Base-by-base conservation (phyloP, 1,284 basidiomycete species). In the Microbotryum scabiosae region DNA sequence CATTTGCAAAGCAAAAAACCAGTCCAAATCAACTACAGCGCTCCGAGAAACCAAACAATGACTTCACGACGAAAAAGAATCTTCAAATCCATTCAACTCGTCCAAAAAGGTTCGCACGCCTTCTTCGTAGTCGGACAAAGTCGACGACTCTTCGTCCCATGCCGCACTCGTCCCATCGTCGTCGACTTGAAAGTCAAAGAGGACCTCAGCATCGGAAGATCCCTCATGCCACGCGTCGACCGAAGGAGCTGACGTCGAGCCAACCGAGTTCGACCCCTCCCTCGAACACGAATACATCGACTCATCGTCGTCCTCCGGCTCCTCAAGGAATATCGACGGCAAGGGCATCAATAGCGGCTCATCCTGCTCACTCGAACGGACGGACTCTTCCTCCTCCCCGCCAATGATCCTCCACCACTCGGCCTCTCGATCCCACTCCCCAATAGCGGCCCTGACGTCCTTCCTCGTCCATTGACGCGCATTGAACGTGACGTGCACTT, bases 81-180 rank as follows among this genome's bases (percentile, higher is more conserved):
- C 36, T 3, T 12, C 61, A 10, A 57, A 20, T 3, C 10, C 54
- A n/a, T 65, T 59, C 8, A 65, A 28, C 25, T 65, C 61, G 18
- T 49, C 46, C 59, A 65, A 30, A 32, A 65, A 65, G 30, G 51
- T 25, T 41, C 56, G 49, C 16, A 65, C 56, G 7, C 50, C 61
- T 12, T 47, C 45, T 21, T 51, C 53, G 25, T 63, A 46, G 5
- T 45, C 47, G 26, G n/a, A 32, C 59, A 2, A 21, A 32, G 18
- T 56, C 10, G 28, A 23, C 43, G 48, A 36, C 8, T 36, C 26
- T 10, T 36, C 53, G 9, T 57, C 59, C 54, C 57, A 57, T 43
- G 43, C 82, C 1, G 78, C 73, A 12, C 72, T 71, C 55, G 79
- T 76, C 74, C 86, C 87, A 44, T 77, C 76, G 3, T 77, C 76